phyloP scores from a whole-genome alignment of 306 rosid species.

The Sindora glabra region DNA sequence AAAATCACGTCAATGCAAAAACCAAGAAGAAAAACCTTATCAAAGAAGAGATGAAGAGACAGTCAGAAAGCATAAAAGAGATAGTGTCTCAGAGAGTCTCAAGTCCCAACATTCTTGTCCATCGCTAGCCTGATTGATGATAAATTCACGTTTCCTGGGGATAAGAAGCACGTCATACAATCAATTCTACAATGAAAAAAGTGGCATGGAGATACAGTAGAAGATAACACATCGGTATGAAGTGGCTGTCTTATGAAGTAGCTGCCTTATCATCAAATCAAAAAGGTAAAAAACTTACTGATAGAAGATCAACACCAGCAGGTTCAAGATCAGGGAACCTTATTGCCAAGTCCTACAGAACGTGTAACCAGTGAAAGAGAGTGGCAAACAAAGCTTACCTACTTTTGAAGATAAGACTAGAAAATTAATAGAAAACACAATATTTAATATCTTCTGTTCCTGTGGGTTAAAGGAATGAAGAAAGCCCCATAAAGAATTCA shows the following conservation, averaged over 20 bases:
- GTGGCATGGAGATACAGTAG: not conserved
- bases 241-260: not conserved
- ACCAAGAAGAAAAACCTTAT: too few relatives aligned
- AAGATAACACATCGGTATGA: not conserved
- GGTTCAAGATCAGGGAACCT: not conserved
- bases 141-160: too few relatives aligned
- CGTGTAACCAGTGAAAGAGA: not conserved
- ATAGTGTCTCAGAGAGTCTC: too few relatives aligned
- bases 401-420: not conserved
- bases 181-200: not conserved
- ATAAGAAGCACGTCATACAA: too few relatives aligned
- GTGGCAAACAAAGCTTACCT: not conserved
- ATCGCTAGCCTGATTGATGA: too few relatives aligned
- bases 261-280: too few relatives aligned
- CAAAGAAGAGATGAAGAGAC: too few relatives aligned
- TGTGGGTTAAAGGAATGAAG: not conserved
- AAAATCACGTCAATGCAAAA: too few relatives aligned
- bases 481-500: not conserved
- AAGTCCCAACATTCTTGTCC: too few relatives aligned
- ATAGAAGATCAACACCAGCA: slow-evolving; percentile 9
- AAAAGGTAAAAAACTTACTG: not conserved
- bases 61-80: too few relatives aligned
- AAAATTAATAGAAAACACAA: not conserved
- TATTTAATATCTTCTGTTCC: not conserved
- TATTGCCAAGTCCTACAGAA: not conserved